Percentiles rank a stretch among this genome's conserved stretches.
Conservation (phyloP, 1,139 yeast species). For the Wickerhamomyces sp. region DNA sequence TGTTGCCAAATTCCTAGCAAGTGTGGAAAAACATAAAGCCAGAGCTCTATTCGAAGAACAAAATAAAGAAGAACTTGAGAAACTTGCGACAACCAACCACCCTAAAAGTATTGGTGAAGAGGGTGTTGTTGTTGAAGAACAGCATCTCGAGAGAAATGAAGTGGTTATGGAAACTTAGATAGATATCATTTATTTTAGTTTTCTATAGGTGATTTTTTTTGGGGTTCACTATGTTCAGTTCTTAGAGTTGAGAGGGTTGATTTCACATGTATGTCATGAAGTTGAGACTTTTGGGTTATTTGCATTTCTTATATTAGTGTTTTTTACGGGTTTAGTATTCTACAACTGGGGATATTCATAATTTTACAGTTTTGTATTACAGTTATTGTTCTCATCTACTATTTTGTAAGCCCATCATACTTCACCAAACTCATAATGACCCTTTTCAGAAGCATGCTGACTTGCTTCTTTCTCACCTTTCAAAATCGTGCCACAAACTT, state of each 20-base stretch:
- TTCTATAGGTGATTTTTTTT: neutral
- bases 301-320: conserved; percentile 1
- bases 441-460: conserved; percentile 59
- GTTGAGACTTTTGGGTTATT: neutral
- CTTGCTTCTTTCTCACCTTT: conserved; percentile 67
- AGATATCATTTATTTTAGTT: neutral
- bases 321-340: neutral
- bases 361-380: neutral
- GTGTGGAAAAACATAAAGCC: conserved; percentile 43
- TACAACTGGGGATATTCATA: neutral
- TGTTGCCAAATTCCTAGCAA: conserved; percentile 56
- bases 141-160: conserved; percentile 32
- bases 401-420: conserved; percentile 21
- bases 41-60: conserved; percentile 16
- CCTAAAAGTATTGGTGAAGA: conserved; percentile 20
- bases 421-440: conserved; percentile 66
- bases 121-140: conserved; percentile 12
- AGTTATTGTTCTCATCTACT: neutral
- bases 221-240: neutral
- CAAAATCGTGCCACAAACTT: conserved; percentile 47
- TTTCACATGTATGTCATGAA: neutral
- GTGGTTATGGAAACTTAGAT: conserved; percentile 14
- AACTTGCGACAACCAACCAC: conserved; percentile 17
- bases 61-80: conserved; percentile 21
- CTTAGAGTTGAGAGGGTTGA: neutral